Conservation (phyloP, 2,329 filamentous ascomycete species). For the Trichoderma aggressivum region DNA sequence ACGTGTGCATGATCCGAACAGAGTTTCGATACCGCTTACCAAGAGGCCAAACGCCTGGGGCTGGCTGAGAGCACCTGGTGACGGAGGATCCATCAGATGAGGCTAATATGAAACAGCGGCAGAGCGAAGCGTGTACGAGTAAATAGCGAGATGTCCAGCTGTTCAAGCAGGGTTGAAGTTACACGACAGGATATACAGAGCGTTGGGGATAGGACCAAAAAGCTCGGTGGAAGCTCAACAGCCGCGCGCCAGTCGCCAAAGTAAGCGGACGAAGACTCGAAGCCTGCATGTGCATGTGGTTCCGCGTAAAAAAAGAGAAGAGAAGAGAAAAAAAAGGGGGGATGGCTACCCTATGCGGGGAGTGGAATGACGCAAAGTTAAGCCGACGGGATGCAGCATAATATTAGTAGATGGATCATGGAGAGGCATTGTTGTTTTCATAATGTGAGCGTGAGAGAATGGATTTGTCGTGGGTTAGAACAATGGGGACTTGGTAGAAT, state of each 20-base stretch:
- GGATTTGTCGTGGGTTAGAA: not conserved
- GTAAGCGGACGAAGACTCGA: not conserved
- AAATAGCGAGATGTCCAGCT: not conserved
- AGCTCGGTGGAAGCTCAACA: not conserved
- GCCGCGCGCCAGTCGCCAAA: constrained; percentile 14
- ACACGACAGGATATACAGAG: not conserved
- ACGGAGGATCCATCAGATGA: not conserved
- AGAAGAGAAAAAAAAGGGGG: not conserved
- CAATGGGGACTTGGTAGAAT: not conserved
- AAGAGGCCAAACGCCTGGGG: constrained; percentile 29
- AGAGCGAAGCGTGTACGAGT: not conserved
- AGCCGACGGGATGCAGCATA: not conserved
- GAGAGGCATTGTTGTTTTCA: not conserved
- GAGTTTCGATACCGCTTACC: constrained; percentile 24
- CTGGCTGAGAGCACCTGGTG: constrained; percentile 20
- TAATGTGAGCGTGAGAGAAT: not conserved
- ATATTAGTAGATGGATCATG: not conserved
- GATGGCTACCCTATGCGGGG: not conserved
- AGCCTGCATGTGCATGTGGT: not conserved
- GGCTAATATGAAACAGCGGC: not conserved
- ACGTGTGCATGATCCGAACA: not conserved
- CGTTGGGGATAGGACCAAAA: not conserved
- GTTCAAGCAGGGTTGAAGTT: not conserved
- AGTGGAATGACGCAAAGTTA: not conserved
- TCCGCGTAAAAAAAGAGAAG: not conserved